Evolutionary conservation across 192 early-diverging fungal genomes (phyloP).

Genomic region (Kappamyces sp.): DNA sequence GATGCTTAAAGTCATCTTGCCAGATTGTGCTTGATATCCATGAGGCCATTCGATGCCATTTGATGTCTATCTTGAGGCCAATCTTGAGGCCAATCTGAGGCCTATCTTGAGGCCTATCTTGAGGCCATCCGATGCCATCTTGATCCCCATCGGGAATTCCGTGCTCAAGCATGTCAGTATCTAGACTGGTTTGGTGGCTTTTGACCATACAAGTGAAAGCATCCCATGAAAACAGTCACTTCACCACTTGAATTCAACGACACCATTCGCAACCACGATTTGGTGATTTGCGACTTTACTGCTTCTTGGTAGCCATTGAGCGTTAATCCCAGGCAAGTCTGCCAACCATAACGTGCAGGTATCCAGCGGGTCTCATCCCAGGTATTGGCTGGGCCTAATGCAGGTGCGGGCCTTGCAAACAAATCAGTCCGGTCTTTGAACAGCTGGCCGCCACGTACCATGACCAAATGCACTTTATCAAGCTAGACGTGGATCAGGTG

Average conservation of each 20-base stretch:
- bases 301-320: neutral
- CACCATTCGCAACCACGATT: neutral
- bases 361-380: too few species aligned
- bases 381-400: too few species aligned
- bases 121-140: too few species aligned
- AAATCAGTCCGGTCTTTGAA: conserved; percentile 16
- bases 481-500: conserved; percentile 32
- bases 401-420: conserved; percentile 23
- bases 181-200: neutral
- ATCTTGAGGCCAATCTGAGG: too few species aligned
- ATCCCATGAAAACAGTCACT: neutral
- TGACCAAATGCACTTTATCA: conserved; percentile 14
- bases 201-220: neutral
- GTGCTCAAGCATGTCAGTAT: neutral
- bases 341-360: too few species aligned
- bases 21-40: too few species aligned
- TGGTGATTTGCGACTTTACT: conserved; percentile 11
- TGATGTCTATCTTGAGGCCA: too few species aligned
- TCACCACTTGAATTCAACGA: conserved; percentile 5
- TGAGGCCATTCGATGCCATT: too few species aligned
- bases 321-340: too few species aligned
- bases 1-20: too few species aligned
- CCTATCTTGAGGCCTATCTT: too few species aligned
- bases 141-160: neutral
- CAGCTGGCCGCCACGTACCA: conserved; percentile 1